These are phyloP conservation scores for Aspergillus calidoustus DNA, from an alignment of 2,329 filamentous ascomycete species.

Conservation along the genomic window DNA sequence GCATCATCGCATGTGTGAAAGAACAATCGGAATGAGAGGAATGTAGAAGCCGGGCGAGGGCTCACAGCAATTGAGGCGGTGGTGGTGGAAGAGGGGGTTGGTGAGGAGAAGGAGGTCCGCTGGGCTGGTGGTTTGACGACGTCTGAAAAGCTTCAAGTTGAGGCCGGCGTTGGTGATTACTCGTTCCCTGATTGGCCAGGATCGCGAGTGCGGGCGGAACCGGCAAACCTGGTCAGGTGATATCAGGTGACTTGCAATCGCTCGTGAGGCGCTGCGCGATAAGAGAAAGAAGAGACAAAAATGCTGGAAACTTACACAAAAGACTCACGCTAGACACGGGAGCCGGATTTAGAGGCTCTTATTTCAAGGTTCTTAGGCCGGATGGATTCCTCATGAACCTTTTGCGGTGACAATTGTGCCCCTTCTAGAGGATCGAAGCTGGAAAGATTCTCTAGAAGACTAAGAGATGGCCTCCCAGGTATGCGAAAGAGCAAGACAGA, in stretches of 20 bases:
- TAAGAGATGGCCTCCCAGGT: slow-evolving; percentile 60
- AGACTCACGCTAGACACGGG: neutral
- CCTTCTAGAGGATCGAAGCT: slow-evolving; percentile 72
- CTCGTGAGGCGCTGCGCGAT: slow-evolving; percentile 26
- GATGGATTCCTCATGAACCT: slow-evolving; percentile 34
- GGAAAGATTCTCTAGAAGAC: slow-evolving; percentile 76
- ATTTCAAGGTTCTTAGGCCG: neutral
- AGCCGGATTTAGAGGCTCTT: neutral
- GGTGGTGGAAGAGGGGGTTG: slow-evolving; percentile 21
- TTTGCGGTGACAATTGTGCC: slow-evolving; percentile 67
- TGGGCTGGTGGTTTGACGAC: slow-evolving; percentile 37
- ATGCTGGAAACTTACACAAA: neutral
- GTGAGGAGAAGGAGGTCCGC: slow-evolving; percentile 29
- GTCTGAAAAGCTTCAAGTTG: slow-evolving; percentile 48
- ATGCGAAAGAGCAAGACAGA: slow-evolving; percentile 37
- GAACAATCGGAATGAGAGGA: slow-evolving; percentile 52
- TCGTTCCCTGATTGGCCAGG: slow-evolving; percentile 43
- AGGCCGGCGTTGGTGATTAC: slow-evolving; percentile 41
- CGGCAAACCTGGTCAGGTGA: slow-evolving; percentile 37
- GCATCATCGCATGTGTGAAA: slow-evolving; percentile 65
- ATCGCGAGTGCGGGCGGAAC: slow-evolving; percentile 46
- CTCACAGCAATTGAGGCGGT: slow-evolving; percentile 41
- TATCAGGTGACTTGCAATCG: slow-evolving; percentile 25
- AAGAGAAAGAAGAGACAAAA: slow-evolving; percentile 21
- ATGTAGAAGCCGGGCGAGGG: slow-evolving; percentile 43